Conservation (phyloP, 1,284 basidiomycete genomes). For the Ganoderma leucocontextum region DNA sequence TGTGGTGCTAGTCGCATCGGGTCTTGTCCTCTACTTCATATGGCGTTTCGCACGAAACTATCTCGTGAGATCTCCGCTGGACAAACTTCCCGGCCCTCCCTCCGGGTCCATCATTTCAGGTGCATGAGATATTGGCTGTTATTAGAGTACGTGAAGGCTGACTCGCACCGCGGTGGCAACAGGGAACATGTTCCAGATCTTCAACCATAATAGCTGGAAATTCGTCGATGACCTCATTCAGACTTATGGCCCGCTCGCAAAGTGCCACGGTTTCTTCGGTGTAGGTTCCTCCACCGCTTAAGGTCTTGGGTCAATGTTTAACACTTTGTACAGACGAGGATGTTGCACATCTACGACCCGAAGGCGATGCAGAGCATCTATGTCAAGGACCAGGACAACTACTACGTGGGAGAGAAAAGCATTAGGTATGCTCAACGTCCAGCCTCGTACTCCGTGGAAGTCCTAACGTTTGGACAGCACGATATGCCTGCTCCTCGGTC, state of each 20-base stretch:
- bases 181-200: slow-evolving; percentile 13
- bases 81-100: slow-evolving; percentile 36
- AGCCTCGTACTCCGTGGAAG: background rate
- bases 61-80: slow-evolving; percentile 23
- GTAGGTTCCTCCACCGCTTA: background rate
- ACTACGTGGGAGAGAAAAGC: slow-evolving; percentile 26
- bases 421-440: background rate
- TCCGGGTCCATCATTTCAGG: slow-evolving; percentile 31
- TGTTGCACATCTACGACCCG: slow-evolving; percentile 37
- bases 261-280: background rate
- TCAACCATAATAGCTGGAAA: slow-evolving; percentile 8
- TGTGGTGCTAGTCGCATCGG: background rate
- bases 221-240: slow-evolving; percentile 4
- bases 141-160: background rate
- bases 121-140: slow-evolving; percentile 8
- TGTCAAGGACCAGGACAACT: slow-evolving; percentile 41
- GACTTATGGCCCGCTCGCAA: slow-evolving; percentile 5
- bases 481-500: slow-evolving; percentile 3
- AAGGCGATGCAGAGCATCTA: slow-evolving; percentile 39
- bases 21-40: background rate
- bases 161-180: no score
- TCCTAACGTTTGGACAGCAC: background rate
- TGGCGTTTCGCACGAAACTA: slow-evolving; percentile 1
- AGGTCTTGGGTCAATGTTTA: background rate
- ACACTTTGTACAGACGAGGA: slow-evolving; percentile 14